These are phyloP conservation scores for Annulohypoxylon truncatum DNA, from an alignment of 2,329 filamentous ascomycete species.

Conservation along the genomic window DNA sequence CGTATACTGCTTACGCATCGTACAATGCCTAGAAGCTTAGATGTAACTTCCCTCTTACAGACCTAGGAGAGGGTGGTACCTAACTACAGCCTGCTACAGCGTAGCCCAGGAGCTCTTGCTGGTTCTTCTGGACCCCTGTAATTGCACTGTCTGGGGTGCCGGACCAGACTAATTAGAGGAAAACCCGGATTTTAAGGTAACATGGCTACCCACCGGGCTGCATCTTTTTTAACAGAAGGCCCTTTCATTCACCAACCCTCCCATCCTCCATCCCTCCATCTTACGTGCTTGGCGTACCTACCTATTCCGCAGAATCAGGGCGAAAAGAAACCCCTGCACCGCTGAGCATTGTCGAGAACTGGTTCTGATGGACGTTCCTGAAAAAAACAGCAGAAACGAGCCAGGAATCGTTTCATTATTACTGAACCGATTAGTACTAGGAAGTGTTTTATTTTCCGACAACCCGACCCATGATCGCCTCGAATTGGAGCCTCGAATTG, in stretches of 20 bases:
- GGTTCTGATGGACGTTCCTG: conserved; percentile 7
- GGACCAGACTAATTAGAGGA: conserved; percentile 36
- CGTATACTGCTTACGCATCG: neutral
- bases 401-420: conserved; percentile 3
- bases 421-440: conserved; percentile 14
- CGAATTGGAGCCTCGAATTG: conserved; percentile 1
- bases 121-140: conserved; percentile 22
- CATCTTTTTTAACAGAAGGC: conserved; percentile 29
- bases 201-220: conserved; percentile 40
- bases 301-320: conserved; percentile 18
- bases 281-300: conserved; percentile 26
- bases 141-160: conserved; percentile 40
- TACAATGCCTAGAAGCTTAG: conserved; percentile 1
- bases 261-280: conserved; percentile 18
- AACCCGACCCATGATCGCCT: conserved; percentile 6
- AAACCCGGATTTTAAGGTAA: conserved; percentile 41
- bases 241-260: conserved; percentile 33
- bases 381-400: conserved; percentile 4
- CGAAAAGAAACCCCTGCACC: conserved; percentile 20
- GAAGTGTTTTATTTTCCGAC: conserved; percentile 15
- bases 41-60: conserved; percentile 3
- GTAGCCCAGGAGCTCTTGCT: neutral
- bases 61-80: neutral
- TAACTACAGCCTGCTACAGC: neutral
- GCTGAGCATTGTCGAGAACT: conserved; percentile 25